Percentiles rank a stretch among this genome's conserved stretches.
phyloP scores from a whole-genome alignment of 257 asterid species.

The Petrea volubilis region DNA sequence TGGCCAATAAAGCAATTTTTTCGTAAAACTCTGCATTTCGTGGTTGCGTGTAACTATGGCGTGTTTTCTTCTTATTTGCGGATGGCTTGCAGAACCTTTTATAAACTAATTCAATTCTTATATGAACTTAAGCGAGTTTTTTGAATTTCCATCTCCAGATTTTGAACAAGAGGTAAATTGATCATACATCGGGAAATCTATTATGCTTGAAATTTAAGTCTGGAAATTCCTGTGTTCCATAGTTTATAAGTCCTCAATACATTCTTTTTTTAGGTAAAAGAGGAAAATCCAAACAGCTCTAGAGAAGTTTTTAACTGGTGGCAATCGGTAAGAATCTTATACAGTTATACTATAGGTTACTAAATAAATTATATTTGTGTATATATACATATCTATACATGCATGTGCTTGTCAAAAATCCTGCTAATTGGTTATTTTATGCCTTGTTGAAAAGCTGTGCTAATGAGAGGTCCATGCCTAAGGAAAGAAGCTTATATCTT shows the following conservation, averaged over 20 bases:
- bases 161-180: neutral
- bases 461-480: constrained; percentile 10
- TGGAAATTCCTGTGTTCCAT: neutral
- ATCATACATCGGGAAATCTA: neutral
- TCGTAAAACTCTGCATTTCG: neutral
- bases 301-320: constrained; percentile 18
- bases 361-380: too few relatives aligned
- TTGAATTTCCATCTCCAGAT: neutral
- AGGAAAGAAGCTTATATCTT: constrained; percentile 37
- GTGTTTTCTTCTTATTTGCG: neutral
- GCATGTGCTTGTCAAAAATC: too few relatives aligned
- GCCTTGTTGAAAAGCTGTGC: constrained; percentile 35
- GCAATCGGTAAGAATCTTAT: constrained; percentile 35
- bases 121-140: neutral
- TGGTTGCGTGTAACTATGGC: neutral
- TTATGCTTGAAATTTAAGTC: neutral
- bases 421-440: too few relatives aligned
- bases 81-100: neutral
- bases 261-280: constrained; percentile 43
- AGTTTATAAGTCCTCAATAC: constrained; percentile 5
- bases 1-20: neutral
- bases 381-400: too few relatives aligned
- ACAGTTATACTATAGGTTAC: neutral
- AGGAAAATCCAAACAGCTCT: constrained; percentile 35
- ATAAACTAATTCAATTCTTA: too few relatives aligned